Conservation (phyloP, 768 basidiomycete species). For the Phanerochaete carnosa region DNA sequence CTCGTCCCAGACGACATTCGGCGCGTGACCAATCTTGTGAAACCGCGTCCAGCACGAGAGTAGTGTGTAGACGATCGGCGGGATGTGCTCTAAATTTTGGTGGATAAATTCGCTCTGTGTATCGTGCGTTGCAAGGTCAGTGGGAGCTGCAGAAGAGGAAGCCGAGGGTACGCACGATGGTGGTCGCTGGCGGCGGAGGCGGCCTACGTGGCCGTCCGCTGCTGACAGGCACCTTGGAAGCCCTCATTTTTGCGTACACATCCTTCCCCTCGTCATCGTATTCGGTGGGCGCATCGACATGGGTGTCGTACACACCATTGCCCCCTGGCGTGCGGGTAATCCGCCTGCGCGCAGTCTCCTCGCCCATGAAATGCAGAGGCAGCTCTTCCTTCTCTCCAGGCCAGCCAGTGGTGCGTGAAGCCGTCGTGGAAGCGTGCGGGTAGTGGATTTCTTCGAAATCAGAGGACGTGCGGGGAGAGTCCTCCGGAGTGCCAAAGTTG, state of each 20-base stretch:
- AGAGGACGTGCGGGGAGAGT: slow-evolving; percentile 48
- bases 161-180: slow-evolving; percentile 26
- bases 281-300: slow-evolving; percentile 28
- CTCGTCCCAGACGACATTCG: slow-evolving; percentile 96
- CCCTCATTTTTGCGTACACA: slow-evolving; percentile 44
- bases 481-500: slow-evolving; percentile 56
- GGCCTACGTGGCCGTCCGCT: slow-evolving; percentile 62
- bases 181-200: slow-evolving; percentile 61
- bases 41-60: slow-evolving; percentile 94
- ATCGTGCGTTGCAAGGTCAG: slow-evolving; percentile 6
- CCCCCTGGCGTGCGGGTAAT: slow-evolving; percentile 35
- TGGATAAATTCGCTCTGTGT: slow-evolving; percentile 67
- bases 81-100: slow-evolving; percentile 77
- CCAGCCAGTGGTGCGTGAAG: slow-evolving; percentile 28
- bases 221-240: slow-evolving; percentile 25
- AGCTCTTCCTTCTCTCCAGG: slow-evolving; percentile 37
- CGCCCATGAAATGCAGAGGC: slow-evolving; percentile 51
- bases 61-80: slow-evolving; percentile 84
- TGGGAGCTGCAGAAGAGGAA: neutral
- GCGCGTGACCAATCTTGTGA: slow-evolving; percentile 84
- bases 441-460: slow-evolving; percentile 74
- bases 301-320: slow-evolving; percentile 23
- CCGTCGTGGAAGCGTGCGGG: slow-evolving; percentile 31
- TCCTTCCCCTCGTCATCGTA: slow-evolving; percentile 69
- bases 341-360: slow-evolving; percentile 48